Evolutionary conservation across 495 filamentous ascomycete genomes (phyloP).

Genomic region (Achaetomiella virescens): DNA sequence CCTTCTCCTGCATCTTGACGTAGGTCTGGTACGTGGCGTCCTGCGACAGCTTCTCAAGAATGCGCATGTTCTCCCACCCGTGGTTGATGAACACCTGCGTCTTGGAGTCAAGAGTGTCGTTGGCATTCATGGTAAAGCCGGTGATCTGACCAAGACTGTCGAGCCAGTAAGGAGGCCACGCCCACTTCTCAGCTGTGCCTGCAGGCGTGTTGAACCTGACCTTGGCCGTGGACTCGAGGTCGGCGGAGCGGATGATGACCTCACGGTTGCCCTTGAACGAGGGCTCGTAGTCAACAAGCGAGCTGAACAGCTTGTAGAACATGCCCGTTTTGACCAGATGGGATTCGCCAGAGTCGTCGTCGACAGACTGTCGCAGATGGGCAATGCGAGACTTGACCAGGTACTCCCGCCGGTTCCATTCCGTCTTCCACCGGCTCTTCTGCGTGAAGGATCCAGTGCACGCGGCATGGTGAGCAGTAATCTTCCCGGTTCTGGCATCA

Average conservation of each 20-base stretch:
- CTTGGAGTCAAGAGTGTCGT: conserved; percentile 53
- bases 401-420: neutral
- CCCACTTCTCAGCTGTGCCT: too few relatives aligned
- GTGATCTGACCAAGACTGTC: conserved; percentile 56
- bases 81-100: conserved; percentile 57
- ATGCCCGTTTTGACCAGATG: conserved; percentile 40
- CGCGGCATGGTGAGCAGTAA: neutral
- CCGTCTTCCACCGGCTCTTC: neutral
- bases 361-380: conserved; percentile 42
- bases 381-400: conserved; percentile 33
- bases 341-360: neutral
- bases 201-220: conserved; percentile 51
- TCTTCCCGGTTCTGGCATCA: conserved; percentile 15
- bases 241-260: conserved; percentile 30
- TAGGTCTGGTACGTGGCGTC: conserved; percentile 52
- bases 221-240: conserved; percentile 48
- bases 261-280: neutral
- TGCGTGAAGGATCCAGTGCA: neutral
- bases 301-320: conserved; percentile 56
- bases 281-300: conserved; percentile 57
- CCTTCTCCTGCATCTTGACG: conserved; percentile 47
- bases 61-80: conserved; percentile 54
- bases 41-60: conserved; percentile 35
- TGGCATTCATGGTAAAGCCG: conserved; percentile 69
- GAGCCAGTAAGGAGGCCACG: conserved; percentile 52